Evolutionary conservation across 1,284 basidiomycete species (phyloP).

Genomic region (Leccinum fallax): DNA sequence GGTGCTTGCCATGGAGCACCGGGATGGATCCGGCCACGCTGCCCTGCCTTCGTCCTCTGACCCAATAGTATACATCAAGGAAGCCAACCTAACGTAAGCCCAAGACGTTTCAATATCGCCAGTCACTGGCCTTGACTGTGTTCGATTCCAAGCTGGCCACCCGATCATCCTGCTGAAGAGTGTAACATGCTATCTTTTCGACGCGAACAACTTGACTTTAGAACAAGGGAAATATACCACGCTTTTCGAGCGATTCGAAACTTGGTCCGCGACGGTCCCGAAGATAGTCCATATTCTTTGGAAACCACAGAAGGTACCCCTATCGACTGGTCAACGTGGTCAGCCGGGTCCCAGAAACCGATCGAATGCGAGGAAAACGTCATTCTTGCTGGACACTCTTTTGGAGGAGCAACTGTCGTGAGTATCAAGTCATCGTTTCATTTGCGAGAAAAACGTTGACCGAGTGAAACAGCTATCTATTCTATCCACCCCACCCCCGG

Average conservation of each 20-base stretch:
- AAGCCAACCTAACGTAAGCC: conserved; percentile 53
- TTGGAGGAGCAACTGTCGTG: conserved; percentile 76
- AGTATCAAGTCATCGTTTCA: conserved; percentile 29
- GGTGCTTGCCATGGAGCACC: conserved; percentile 77
- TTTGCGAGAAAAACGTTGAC: not conserved
- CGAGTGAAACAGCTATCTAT: conserved; percentile 50
- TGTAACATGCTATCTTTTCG: conserved; percentile 49
- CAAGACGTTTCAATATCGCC: not conserved
- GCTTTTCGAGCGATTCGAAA: conserved; percentile 48
- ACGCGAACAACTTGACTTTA: conserved; percentile 64
- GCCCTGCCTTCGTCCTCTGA: conserved; percentile 38
- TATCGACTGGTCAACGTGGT: conserved; percentile 49
- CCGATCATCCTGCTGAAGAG: conserved; percentile 19
- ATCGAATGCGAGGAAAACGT: conserved; percentile 49
- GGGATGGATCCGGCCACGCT: conserved; percentile 70
- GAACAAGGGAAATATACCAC: conserved; percentile 67
- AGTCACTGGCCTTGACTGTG: conserved; percentile 4
- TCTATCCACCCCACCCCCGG: conserved; percentile 49
- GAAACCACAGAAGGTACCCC: conserved; percentile 37
- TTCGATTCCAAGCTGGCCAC: conserved; percentile 31
- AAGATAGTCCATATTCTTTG: conserved; percentile 20
- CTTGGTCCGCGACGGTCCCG: conserved; percentile 38
- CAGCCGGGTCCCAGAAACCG: conserved; percentile 33
- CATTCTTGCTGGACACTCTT: conserved; percentile 70
- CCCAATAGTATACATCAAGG: conserved; percentile 46